Base-by-base conservation (phyloP, 2,329 filamentous ascomycete genomes). In the Colletotrichum australisinense region DNA sequence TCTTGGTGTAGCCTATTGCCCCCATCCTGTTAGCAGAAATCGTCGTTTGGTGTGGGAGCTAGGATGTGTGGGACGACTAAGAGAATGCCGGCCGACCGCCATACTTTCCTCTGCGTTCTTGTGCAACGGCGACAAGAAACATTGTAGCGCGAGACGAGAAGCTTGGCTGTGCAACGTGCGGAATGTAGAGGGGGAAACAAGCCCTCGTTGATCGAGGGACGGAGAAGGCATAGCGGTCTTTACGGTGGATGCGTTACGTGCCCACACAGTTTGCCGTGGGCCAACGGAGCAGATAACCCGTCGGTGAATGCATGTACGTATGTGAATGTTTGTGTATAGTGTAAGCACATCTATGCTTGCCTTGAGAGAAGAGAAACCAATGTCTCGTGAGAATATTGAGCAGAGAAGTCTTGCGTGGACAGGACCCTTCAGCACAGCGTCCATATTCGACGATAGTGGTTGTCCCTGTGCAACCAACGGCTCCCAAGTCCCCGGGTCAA, bases 91-190 rank as follows among this genome's bases (percentile, higher is more conserved):
- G 28, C 30, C 55, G 46, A 7, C 26, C 57, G 30, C 63, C 3
- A 56, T 38, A 62, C 63, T 67, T 57, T 62, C 56, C 56, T 62
- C 69, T 28, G 9, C 69, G 57, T 67, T 64, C 57, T 67, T 67
- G 38, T 35, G 56, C 28, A 24, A 35, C 19, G n/a, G 30, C 35
- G 35, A 35, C 52, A 19, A 30, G 38, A 30, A 42, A 19, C 22
- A 28, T 26, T 57, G n/a, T 22, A 28, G 26, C 32, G 52, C 19
- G 22, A 46, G 32, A 22, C 16, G 19, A 56, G 24, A 62, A 19
- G n/a, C 26, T 24, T 26, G 12, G 63, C 32, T n/a, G 24, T n/a
- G 26, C 16, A 8, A 28, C n/a, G n/a, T 11, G 19, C 32, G 63
- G 63, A 67, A 56, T 62, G 46, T 24, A 26, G 32, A 32, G 28